These are phyloP conservation scores for Backusella westeae DNA, from an alignment of 192 early-diverging fungal species.

Conservation along the genomic window DNA sequence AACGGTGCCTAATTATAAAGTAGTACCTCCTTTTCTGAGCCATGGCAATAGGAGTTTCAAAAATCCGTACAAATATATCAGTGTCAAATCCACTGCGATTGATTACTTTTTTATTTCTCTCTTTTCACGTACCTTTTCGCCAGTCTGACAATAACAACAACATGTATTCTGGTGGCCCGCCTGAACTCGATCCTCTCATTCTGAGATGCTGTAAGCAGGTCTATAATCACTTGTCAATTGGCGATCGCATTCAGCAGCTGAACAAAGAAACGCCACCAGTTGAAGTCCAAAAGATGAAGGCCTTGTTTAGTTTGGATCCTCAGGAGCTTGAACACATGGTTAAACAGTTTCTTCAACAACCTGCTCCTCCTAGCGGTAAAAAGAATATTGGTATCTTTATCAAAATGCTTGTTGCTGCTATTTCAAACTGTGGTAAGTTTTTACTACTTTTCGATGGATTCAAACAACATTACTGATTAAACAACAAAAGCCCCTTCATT, in stretches of 20 bases:
- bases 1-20: too few species aligned
- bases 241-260: background rate
- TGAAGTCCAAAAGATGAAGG: constrained; percentile 13
- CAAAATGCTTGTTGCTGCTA: background rate
- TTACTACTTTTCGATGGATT: background rate
- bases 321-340: background rate
- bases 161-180: background rate
- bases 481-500: background rate
- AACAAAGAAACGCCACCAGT: background rate
- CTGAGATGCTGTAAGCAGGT: background rate
- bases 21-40: too few species aligned
- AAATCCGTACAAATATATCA: background rate
- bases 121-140: too few species aligned
- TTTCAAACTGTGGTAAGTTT: background rate
- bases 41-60: too few species aligned
- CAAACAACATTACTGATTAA: background rate
- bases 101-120: too few species aligned
- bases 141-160: background rate
- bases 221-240: background rate
- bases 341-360: background rate
- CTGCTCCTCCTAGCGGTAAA: background rate
- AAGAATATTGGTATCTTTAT: background rate
- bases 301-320: background rate
- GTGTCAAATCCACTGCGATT: background rate
- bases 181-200: background rate